A percentile compares a stretch with the other conserved stretches of the same genome.
phyloP scores from a whole-genome alignment of 352 stramenopile genomes.

The Pythium guiyangense region DNA sequence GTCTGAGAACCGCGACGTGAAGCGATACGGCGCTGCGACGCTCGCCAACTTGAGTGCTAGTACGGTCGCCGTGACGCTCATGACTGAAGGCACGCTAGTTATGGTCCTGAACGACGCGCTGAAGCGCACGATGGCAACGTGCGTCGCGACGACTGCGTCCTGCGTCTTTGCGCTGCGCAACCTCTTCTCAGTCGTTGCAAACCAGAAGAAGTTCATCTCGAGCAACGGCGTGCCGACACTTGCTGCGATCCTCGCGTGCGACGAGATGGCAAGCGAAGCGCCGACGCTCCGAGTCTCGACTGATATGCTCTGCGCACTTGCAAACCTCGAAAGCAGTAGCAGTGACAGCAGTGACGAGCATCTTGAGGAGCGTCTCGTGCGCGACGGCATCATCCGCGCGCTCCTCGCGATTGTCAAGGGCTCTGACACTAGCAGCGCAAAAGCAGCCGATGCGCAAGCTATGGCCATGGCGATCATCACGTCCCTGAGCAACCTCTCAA shows the following conservation, averaged over 20 bases:
- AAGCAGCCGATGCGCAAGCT: slow-evolving; percentile 20
- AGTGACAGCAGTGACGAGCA: neutral
- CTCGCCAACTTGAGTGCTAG: slow-evolving; percentile 63
- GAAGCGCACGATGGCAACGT: slow-evolving; percentile 53
- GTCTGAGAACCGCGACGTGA: slow-evolving; percentile 58
- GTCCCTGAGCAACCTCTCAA: slow-evolving; percentile 62
- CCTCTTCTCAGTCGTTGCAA: slow-evolving; percentile 46
- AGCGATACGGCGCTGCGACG: slow-evolving; percentile 56
- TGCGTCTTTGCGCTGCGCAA: slow-evolving; percentile 77
- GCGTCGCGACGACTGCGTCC: slow-evolving; percentile 42
- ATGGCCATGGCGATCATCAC: slow-evolving; percentile 61
- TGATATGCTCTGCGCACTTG: slow-evolving; percentile 65
- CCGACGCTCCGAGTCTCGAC: slow-evolving; percentile 45
- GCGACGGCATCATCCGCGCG: slow-evolving; percentile 65
- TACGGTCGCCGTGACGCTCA: slow-evolving; percentile 44
- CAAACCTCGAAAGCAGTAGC: slow-evolving; percentile 29
- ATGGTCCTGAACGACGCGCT: slow-evolving; percentile 66
- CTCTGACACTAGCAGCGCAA: slow-evolving; percentile 18
- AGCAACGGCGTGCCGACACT: slow-evolving; percentile 62
- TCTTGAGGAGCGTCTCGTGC: slow-evolving; percentile 64
- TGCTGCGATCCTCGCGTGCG: slow-evolving; percentile 42
- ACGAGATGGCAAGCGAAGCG: slow-evolving; percentile 43
- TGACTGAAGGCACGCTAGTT: slow-evolving; percentile 39
- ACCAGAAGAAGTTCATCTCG: slow-evolving; percentile 60
- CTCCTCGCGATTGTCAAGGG: slow-evolving; percentile 57